Base-by-base conservation (phyloP, 2,329 filamentous ascomycete genomes). In the Dothidotthia symphoricarpi region DNA sequence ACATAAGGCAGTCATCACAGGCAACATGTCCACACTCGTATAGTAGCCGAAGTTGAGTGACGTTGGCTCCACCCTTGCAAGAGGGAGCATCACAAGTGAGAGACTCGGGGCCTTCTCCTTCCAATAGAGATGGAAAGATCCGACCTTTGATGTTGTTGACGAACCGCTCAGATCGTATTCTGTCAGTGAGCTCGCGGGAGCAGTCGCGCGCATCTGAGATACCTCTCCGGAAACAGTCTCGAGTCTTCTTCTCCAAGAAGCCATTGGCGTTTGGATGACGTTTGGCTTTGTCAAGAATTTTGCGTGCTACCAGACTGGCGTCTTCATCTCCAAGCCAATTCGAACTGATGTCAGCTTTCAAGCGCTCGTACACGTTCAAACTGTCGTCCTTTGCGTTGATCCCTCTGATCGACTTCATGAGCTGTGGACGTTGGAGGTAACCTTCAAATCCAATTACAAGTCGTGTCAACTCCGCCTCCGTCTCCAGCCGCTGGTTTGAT, bases 21-120 rank as follows among this genome's bases (percentile, higher is more conserved):
- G 49, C 54, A 3, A 45, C 42, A 26, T 64, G 61, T 2, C 61
- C 61, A 24, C 60, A 64, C 10, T 53, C 44, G 1, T 51, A 44
- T 7, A 53, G 38, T 12, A 58, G n/a, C 17, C 42, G 51, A 1
- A 62, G 28, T n/a, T 50, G 25, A 3, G 33, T 28, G 2, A 47
- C 11, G 1, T 34, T 34, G 12, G 31, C 36, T 3, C 14, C 24
- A 3, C 43, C 39, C 2, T 26, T 16, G 40, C 61, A 65, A 4
- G 26, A 1, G 1, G 43, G 31, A 6, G 53, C 46, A 36, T 48
- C 49, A 34, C 61, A 64, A 3, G 11, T 22, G 12, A 35, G 28
- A 2, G 7, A 7, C 2, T 28, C 31, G 19, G 28, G 9, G 6
- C 15, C n/a, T n/a, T n/a, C n/a, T 3, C 28, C 22, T 4, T 31